Conservation (phyloP, 2,329 filamentous ascomycete genomes). For the Diaporthe sp. region DNA sequence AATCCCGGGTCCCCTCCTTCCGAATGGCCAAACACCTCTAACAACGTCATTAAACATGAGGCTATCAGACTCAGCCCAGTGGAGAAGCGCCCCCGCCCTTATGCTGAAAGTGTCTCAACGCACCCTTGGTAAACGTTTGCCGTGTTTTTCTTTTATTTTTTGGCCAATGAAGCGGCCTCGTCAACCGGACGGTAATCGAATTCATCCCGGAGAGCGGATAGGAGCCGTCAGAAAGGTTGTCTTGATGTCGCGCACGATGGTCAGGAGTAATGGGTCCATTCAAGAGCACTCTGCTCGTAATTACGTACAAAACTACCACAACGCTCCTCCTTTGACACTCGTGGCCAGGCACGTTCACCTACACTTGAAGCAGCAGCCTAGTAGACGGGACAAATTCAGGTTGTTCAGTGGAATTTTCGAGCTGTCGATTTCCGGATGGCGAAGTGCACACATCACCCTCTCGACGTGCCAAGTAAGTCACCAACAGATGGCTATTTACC, state of each 20-base stretch:
- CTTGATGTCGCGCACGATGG: neutral
- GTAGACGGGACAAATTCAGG: neutral
- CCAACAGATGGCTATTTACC: neutral
- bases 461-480: neutral
- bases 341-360: neutral
- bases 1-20: too few relatives aligned
- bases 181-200: neutral
- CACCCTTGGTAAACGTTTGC: neutral
- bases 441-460: neutral
- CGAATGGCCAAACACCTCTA: neutral
- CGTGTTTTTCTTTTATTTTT: neutral
- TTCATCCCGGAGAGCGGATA: neutral
- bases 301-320: neutral
- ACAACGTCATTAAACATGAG: neutral
- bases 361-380: neutral
- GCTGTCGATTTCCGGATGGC: neutral
- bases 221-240: neutral
- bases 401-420: neutral
- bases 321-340: neutral
- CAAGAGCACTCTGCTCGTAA: neutral
- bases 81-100: neutral
- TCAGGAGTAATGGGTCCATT: too few relatives aligned
- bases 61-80: neutral
- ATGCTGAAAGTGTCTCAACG: neutral
- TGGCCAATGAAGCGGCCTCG: neutral